phyloP scores from a whole-genome alignment of 495 filamentous ascomycete genomes.

The Tuber borchii region DNA sequence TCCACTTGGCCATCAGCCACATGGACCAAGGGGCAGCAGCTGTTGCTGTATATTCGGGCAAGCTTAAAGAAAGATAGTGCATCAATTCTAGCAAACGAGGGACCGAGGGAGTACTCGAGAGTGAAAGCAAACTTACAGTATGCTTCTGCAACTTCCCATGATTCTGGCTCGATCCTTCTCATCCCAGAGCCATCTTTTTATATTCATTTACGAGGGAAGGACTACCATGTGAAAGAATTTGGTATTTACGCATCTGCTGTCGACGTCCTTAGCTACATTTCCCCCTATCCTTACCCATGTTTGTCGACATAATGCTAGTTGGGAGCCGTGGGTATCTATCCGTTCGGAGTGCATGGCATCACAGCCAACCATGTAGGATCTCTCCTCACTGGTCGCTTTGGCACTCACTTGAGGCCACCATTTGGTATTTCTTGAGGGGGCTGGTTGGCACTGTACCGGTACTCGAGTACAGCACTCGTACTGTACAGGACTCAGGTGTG shows the following conservation, averaged over 20 bases:
- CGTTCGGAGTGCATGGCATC: conserved; percentile 33
- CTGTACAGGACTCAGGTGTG: neutral
- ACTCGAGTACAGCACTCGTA: neutral
- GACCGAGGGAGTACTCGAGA: neutral
- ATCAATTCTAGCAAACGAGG: neutral
- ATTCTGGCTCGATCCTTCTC: conserved; percentile 9
- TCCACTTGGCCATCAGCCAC: neutral
- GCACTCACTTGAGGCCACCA: conserved; percentile 10
- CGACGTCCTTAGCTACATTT: conserved; percentile 14
- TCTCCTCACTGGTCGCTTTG: conserved; percentile 5
- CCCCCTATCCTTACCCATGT: conserved; percentile 14
- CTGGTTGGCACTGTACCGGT: conserved; percentile 6
- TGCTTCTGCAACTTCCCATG: neutral
- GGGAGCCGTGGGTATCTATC: neutral
- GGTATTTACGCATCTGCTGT: conserved; percentile 14
- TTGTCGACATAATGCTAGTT: neutral
- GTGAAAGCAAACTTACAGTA: neutral
- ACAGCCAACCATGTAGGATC: conserved; percentile 28
- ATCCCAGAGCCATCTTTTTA: conserved; percentile 15
- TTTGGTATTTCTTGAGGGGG: neutral
- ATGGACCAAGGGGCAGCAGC: neutral
- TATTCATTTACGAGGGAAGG: conserved; percentile 9
- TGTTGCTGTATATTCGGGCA: neutral
- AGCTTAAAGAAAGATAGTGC: neutral
- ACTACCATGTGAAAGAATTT: conserved; percentile 16